Percentiles rank a stretch among this genome's conserved stretches.
phyloP scores from a whole-genome alignment of 139 green algal species.

The Tetradesmus obliquus region DNA sequence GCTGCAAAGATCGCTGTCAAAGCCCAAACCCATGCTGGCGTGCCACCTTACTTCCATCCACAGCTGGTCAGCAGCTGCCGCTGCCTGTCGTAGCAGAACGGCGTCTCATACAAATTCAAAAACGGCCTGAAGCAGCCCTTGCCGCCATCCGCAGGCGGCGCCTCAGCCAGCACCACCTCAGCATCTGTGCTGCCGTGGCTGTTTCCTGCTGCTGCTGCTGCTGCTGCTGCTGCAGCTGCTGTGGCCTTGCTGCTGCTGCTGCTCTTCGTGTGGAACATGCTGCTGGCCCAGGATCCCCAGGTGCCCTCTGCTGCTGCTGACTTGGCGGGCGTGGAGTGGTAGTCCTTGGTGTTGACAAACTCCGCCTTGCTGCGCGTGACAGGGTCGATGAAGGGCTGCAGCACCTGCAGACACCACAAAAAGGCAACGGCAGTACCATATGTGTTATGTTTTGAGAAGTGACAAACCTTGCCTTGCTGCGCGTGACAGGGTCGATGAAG shows the following conservation, averaged over 20 bases:
- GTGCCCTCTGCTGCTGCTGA: not conserved
- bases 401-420: not conserved
- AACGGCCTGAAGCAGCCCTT: not conserved
- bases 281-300: constrained; percentile 22
- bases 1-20: too few species aligned
- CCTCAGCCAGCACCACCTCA: not conserved
- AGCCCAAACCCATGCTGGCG: not conserved
- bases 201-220: not conserved
- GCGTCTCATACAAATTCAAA: not conserved
- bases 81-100: constrained; percentile 8
- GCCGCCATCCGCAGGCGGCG: not conserved
- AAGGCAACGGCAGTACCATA: not conserved
- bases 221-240: not conserved
- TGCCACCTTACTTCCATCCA: not conserved
- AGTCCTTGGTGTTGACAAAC: constrained; percentile 38
- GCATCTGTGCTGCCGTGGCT: not conserved
- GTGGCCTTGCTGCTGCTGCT: constrained; percentile 19
- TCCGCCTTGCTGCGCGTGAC: constrained; percentile 36
- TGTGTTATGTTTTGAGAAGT: not conserved
- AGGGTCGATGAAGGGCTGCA: constrained; percentile 37
- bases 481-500: constrained; percentile 25
- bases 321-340: not conserved
- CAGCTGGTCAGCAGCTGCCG: not conserved
- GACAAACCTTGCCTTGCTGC: constrained; percentile 23
- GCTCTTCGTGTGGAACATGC: constrained; percentile 14